Conservation (phyloP, 305 asterid species). For the Fraxinus latifolia region DNA sequence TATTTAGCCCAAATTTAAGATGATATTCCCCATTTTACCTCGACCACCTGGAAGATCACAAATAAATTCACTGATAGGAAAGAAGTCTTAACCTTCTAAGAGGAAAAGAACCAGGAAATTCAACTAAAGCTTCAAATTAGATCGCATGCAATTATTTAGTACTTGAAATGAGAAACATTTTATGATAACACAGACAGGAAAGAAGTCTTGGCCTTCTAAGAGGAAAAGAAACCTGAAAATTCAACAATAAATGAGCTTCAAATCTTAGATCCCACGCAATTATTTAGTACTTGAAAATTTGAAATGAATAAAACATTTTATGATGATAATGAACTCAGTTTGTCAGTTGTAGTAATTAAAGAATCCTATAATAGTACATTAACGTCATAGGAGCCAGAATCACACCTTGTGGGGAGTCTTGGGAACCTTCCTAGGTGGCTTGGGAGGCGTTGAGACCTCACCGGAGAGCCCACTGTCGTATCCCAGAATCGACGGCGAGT, state of each 20-base stretch:
- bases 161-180: neutral
- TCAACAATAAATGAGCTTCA: neutral
- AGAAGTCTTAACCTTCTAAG: neutral
- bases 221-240: neutral
- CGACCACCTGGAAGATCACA: neutral
- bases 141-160: neutral
- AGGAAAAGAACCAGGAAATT: neutral
- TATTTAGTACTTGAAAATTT: neutral
- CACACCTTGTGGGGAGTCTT: conserved; percentile 93
- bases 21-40: neutral
- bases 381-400: neutral
- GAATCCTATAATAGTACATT: neutral
- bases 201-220: neutral
- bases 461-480: conserved; percentile 44
- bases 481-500: conserved; percentile 73
- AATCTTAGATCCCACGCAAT: neutral
- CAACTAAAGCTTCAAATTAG: neutral
- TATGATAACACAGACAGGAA: neutral
- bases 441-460: conserved; percentile 78
- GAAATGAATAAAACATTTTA: neutral
- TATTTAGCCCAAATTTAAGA: neutral
- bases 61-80: neutral
- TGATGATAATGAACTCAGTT: neutral
- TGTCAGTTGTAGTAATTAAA: neutral
- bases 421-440: conserved; percentile 97